Conservation (phyloP, 495 filamentous ascomycete species). For the Mytilinidion resinicola region DNA sequence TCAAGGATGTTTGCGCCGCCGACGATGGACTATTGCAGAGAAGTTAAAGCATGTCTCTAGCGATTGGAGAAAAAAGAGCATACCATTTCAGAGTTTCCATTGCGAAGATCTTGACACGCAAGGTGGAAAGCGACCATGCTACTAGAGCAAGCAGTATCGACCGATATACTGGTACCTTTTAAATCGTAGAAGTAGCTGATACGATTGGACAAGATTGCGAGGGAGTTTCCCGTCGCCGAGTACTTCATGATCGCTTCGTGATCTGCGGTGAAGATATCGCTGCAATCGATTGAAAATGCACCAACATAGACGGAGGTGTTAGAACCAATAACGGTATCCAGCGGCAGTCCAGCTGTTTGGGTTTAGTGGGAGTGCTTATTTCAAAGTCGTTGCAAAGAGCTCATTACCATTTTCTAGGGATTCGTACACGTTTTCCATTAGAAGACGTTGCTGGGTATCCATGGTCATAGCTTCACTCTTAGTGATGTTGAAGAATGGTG, state of each 20-base stretch:
- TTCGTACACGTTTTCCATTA: background rate
- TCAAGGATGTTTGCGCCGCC: background rate
- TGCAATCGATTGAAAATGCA: conserved; percentile 2
- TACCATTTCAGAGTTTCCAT: conserved; percentile 1
- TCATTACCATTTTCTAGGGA: background rate
- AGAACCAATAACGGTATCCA: conserved; percentile 4
- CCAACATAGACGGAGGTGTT: conserved; percentile 2
- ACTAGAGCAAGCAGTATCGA: conserved; percentile 9
- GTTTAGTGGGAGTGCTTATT: background rate
- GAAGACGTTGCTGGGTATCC: conserved; percentile 1
- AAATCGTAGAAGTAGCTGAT: conserved; percentile 5
- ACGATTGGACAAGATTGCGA: background rate
- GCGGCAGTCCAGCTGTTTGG: conserved; percentile 5
- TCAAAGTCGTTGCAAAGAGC: too few species aligned
- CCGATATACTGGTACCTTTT: background rate
- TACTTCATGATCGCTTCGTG: background rate
- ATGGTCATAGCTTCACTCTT: background rate
- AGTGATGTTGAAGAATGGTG: conserved; percentile 1
- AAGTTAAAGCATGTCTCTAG: background rate
- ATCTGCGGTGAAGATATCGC: background rate
- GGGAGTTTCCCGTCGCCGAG: background rate
- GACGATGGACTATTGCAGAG: background rate
- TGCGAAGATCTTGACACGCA: background rate
- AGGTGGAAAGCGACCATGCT: conserved; percentile 4
- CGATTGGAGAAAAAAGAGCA: background rate